Base-by-base conservation (phyloP, 805 yeast species). In the Barnettozyma populi region DNA sequence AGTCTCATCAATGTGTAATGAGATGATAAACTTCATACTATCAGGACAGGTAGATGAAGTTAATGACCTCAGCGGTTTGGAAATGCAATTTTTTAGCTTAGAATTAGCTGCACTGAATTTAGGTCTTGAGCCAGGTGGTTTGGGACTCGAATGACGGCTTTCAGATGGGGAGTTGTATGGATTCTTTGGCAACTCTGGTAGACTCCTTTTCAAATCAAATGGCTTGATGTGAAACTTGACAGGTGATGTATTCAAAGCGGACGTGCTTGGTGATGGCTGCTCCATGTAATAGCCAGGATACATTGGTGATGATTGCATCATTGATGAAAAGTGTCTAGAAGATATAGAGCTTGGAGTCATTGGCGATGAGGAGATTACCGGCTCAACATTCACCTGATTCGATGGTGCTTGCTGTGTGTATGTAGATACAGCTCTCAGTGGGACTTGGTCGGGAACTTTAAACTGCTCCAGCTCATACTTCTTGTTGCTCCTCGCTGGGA, bases 271-370 rank as follows among this genome's bases (percentile, higher is more conserved):
- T 2, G 63, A 53, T 10, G 57, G 44, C 19, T 53, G 56, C 31
- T 55, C 53, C 8, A 54, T 56, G 36, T 60, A 61, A 45, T 57
- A 61, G 1, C 62, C 62, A 27, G 59, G 62, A 19, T 61, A 59
- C n/a, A 61, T 45, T 2, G 65, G 65, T 3, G 65, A 61, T 6
- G 64, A 61, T 38, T 57, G 61, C 45, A 60, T 56, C 21, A 60
- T 59, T 19, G 64, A 59, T 7, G 65, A 60, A 43, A 61, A 61
- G 27, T 62, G 57, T 10, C 61, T 58, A 0, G 61, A 54, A 16
- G 53, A 43, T 2, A 34, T 24, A 14, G 61, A 54, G 32, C 47
- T 49, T 41, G 64, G 64, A 6, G 65, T 56, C 54, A 51, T 48
- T 43, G 63, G 63, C 9, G 63, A 58, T 13, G 60, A 59, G 1